Conservation (phyloP, 1,284 basidiomycete species). For the Earliella scabrosa region DNA sequence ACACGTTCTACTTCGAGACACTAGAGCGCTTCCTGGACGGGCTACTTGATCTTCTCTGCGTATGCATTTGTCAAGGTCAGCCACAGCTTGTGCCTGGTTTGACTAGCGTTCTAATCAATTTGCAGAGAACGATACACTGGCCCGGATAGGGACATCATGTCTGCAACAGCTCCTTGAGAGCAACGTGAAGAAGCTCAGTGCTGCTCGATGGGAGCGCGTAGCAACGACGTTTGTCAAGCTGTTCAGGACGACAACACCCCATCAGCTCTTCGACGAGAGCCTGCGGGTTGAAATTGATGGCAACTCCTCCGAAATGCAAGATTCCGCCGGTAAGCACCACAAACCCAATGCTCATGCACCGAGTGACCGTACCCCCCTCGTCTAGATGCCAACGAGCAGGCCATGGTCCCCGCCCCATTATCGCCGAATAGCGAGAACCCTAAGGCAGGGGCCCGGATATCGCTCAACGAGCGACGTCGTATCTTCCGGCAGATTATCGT, state of each 20-base stretch:
- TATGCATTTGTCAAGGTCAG: conserved; percentile 98
- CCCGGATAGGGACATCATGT: conserved; percentile 97
- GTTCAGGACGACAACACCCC: conserved; percentile 97
- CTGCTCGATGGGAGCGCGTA: conserved; percentile 90
- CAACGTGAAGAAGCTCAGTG: conserved; percentile 89
- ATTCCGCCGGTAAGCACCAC: conserved; percentile 49
- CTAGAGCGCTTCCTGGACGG: conserved; percentile 92
- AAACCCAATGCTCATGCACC: conserved; percentile 1
- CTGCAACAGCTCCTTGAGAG: conserved; percentile 95
- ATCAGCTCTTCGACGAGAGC: conserved; percentile 94
- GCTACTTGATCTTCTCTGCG: conserved; percentile 89
- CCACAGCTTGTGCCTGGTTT: neutral
- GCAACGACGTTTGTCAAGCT: conserved; percentile 94
- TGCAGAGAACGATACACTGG: conserved; percentile 96
- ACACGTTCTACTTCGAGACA: conserved; percentile 95
- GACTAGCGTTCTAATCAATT: neutral
- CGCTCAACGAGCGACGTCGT: conserved; percentile 77
- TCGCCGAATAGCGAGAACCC: conserved; percentile 64
- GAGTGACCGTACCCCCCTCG: conserved; percentile 14
- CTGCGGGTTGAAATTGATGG: conserved; percentile 82
- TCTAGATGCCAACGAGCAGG: conserved; percentile 64
- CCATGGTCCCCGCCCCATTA: conserved; percentile 81
- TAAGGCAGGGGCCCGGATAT: conserved; percentile 50
- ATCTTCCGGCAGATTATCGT: conserved; percentile 99
- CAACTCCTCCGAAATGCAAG: conserved; percentile 56